A percentile compares a stretch with the other conserved stretches of the same genome.
phyloP scores from a whole-genome alignment of 331 rosid genomes.

The Cydonia oblonga region DNA sequence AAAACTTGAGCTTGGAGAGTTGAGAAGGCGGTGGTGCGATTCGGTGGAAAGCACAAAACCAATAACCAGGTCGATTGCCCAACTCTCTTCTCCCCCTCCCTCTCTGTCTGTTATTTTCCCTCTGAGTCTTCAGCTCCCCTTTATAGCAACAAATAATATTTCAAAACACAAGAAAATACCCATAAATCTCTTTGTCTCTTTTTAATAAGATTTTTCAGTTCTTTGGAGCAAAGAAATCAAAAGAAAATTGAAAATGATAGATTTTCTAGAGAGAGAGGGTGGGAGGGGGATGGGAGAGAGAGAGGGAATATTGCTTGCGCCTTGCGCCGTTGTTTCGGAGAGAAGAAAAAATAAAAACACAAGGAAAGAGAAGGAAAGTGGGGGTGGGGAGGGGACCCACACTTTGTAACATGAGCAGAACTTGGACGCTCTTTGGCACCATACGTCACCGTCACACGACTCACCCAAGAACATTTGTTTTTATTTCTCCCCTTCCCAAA shows the following conservation, averaged over 20 bases:
- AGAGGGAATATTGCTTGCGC: background rate
- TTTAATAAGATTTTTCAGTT: background rate
- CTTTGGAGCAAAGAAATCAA: background rate
- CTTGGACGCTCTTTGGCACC: slow-evolving; percentile 80
- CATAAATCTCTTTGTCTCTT: background rate
- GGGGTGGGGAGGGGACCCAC: slow-evolving; percentile 26
- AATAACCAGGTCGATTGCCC: background rate
- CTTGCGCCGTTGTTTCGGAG: slow-evolving; percentile 5
- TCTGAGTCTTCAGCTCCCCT: background rate
- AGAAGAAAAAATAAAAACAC: background rate
- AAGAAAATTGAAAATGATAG: background rate
- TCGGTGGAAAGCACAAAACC: slow-evolving; percentile 5
- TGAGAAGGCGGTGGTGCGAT: background rate
- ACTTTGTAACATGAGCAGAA: slow-evolving; percentile 76
- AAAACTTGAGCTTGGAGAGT: too few species aligned
- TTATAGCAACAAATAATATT: background rate
- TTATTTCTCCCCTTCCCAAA: slow-evolving; percentile 10
- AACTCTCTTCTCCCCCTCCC: background rate
- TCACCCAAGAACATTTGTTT: slow-evolving; percentile 36
- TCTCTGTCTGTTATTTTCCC: background rate
- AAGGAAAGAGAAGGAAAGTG: slow-evolving; percentile 2
- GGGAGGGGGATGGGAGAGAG: too few species aligned
- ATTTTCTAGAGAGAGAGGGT: background rate
- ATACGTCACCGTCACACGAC: slow-evolving; percentile 48
- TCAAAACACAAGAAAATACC: background rate